Conservation (phyloP, 306 rosid species). For the Castanea crenata region DNA sequence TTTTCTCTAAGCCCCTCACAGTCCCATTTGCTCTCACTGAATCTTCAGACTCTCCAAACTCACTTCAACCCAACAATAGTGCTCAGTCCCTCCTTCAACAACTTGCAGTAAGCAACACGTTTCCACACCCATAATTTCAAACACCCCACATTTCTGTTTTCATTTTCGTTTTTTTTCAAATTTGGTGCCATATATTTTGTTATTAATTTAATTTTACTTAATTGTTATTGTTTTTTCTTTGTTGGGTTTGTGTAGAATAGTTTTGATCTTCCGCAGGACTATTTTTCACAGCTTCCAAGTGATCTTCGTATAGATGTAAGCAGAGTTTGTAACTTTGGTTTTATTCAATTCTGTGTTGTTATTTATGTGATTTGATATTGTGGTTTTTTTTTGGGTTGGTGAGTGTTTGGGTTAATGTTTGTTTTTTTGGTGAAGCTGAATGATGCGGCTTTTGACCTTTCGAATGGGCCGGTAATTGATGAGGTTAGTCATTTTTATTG, state of each 20-base stretch:
- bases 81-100: constrained; percentile 52
- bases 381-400: background rate
- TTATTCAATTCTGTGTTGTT: background rate
- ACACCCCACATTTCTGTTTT: background rate
- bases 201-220: background rate
- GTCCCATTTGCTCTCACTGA: constrained; percentile 62
- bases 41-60: constrained; percentile 58
- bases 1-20: constrained; percentile 29
- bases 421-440: constrained; percentile 55
- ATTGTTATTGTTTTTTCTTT: background rate
- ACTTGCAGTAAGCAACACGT: constrained; percentile 47
- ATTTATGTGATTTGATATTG: background rate
- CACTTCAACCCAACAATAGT: constrained; percentile 45
- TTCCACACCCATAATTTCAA: background rate
- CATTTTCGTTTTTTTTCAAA: background rate
- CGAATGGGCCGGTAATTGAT: constrained; percentile 67
- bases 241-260: constrained; percentile 46
- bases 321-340: background rate
- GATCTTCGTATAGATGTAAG: constrained; percentile 92
- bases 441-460: constrained; percentile 94
- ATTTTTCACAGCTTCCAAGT: constrained; percentile 66
- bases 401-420: background rate
- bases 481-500: constrained; percentile 51
- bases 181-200: background rate
- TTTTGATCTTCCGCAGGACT: constrained; percentile 83